Base-by-base conservation (phyloP, 2,329 filamentous ascomycete genomes). In the Microdochium bolleyi region DNA sequence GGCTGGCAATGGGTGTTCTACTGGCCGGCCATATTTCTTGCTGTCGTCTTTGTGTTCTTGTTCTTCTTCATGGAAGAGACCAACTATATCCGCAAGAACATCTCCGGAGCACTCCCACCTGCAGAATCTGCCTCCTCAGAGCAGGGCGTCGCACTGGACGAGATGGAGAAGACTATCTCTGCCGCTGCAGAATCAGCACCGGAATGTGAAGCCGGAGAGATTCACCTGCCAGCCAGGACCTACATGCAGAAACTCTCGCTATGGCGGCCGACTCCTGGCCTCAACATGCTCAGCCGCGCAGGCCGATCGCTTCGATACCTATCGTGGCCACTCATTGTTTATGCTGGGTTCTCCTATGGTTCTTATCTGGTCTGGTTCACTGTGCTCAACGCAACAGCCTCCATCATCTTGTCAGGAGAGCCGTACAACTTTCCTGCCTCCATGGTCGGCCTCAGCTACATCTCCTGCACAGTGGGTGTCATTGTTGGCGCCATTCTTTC, bases 11-110 rank as follows among this genome's bases (percentile, higher is more conserved):
- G 72, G 71, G 69, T 72, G 2, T 73, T 75, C 58, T 74, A 72
- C 61, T 70, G 70, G 61, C 67, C 70, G 3, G 64, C 66, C 2
- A 68, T 74, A 30, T 70, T 74, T 52, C 65, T 66, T 49, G 69
- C 58, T 1, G 63, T 57, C 0, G 64, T 63, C 3, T 66, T 67
- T 13, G 41, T 72, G 0, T 67, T 74, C 32, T 53, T 74, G 0
- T 80, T 83, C 60, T 67, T 84, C 54, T 78, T 84, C 58, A 78
- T 82, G 55, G 80, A 84, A 56, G 81, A 85, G 61, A 80, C 79
- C 7, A 74, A 75, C 14, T 84, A 83, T 57, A 16, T 16, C 51
- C 24, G 24, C 38, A 14, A 16, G 14, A 16, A 48, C n/a, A n/a
- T 41, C 24, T 9, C 19, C 49, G 24, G 25, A 49, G 3, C 19